Evolutionary conservation across 2,329 filamentous ascomycete genomes (phyloP).

Genomic region (Seiridium cupressi): DNA sequence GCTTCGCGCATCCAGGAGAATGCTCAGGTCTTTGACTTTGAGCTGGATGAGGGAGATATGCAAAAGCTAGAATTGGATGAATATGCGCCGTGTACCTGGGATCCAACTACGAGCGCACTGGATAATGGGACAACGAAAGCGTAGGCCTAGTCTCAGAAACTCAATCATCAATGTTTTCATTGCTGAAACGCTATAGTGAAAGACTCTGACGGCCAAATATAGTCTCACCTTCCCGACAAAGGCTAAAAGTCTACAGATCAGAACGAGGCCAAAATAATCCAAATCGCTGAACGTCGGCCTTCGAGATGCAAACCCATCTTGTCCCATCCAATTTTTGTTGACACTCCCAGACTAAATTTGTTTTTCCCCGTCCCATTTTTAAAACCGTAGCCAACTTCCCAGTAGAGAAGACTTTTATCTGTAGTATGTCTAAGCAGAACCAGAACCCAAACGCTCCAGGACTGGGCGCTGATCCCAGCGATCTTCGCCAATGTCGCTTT

Average conservation of each 20-base stretch:
- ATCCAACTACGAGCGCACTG: slow-evolving; percentile 48
- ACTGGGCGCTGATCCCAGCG: slow-evolving; percentile 28
- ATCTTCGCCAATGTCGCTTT: slow-evolving; percentile 17
- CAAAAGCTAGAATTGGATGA: slow-evolving; percentile 46
- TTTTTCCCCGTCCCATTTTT: too few species aligned
- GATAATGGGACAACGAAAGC: slow-evolving; percentile 25
- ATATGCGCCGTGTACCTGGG: slow-evolving; percentile 56
- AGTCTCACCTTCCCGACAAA: too few species aligned
- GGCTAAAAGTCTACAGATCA: too few species aligned
- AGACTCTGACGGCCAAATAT: slow-evolving; percentile 8
- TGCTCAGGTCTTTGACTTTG: slow-evolving; percentile 52
- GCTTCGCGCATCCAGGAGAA: slow-evolving; percentile 67
- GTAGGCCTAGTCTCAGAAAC: background rate
- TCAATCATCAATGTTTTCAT: background rate
- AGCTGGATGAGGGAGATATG: slow-evolving; percentile 52
- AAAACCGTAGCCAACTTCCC: too few species aligned
- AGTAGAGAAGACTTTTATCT: too few species aligned
- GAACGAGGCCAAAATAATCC: too few species aligned
- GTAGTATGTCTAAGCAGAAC: background rate
- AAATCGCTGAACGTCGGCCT: too few species aligned
- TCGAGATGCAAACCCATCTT: too few species aligned
- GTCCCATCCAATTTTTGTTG: too few species aligned
- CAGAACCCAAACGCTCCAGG: slow-evolving; percentile 24
- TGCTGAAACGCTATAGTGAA: background rate
- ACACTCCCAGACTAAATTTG: too few species aligned